Conservation (phyloP, 805 yeast genomes). For the Torulaspora microellipsoides region DNA sequence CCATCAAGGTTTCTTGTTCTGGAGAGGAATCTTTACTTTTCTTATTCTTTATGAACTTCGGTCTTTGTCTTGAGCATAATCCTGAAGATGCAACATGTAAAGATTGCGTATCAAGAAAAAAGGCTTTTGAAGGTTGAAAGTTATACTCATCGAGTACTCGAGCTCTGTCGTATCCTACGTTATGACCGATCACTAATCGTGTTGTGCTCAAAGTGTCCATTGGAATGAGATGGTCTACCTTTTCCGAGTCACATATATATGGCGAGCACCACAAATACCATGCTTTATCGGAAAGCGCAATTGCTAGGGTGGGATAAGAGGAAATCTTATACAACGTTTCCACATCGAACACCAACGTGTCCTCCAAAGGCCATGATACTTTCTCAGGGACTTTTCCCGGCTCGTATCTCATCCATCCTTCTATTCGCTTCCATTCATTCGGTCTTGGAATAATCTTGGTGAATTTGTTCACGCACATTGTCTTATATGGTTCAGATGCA, state of each 20-base stretch:
- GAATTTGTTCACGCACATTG: slow-evolving; percentile 45
- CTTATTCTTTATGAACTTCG: slow-evolving; percentile 59
- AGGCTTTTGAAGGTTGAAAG: slow-evolving; percentile 60
- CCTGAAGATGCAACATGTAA: slow-evolving; percentile 88
- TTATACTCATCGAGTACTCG: slow-evolving; percentile 79
- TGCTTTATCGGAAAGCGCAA: slow-evolving; percentile 68
- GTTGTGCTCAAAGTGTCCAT: slow-evolving; percentile 47
- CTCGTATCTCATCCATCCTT: slow-evolving; percentile 83
- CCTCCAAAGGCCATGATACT: slow-evolving; percentile 69
- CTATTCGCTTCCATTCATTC: slow-evolving; percentile 46
- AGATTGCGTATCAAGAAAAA: slow-evolving; percentile 88
- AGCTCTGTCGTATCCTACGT: slow-evolving; percentile 87
- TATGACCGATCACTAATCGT: slow-evolving; percentile 80
- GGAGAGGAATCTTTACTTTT: slow-evolving; percentile 8
- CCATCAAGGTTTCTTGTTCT: slow-evolving; percentile 14
- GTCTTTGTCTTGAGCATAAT: slow-evolving; percentile 87
- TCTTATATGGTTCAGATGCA: slow-evolving; percentile 56
- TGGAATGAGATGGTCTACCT: slow-evolving; percentile 68
- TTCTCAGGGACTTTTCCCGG: slow-evolving; percentile 46
- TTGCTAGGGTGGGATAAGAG: slow-evolving; percentile 72
- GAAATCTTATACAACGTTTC: slow-evolving; percentile 78
- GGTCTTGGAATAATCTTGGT: slow-evolving; percentile 41
- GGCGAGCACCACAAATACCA: slow-evolving; percentile 98
- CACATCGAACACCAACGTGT: slow-evolving; percentile 78
- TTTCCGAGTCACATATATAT: slow-evolving; percentile 46